Evolutionary conservation across 2,329 filamentous ascomycete species (phyloP).

Genomic region (Tricladium varicosporioides): DNA sequence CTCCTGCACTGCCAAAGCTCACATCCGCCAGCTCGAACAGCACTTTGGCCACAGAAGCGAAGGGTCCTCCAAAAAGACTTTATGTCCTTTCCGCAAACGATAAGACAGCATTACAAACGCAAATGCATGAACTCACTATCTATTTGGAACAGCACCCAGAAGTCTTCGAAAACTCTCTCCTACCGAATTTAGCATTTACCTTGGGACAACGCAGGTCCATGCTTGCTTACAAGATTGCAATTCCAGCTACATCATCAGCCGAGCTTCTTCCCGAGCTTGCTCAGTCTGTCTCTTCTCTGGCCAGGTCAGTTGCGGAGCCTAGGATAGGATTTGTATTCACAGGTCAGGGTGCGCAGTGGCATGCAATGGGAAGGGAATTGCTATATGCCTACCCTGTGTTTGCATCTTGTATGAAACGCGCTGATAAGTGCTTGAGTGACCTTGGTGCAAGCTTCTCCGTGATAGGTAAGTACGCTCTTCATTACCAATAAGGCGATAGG

Average conservation of each 20-base stretch:
- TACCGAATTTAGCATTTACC: conserved; percentile 29
- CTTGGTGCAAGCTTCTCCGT: conserved; percentile 35
- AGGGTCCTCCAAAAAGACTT: conserved; percentile 15
- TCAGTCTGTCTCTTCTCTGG: conserved; percentile 30
- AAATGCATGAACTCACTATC: conserved; percentile 18
- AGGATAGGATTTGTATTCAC: conserved; percentile 26
- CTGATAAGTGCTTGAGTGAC: conserved; percentile 34
- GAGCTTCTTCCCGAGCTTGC: conserved; percentile 40
- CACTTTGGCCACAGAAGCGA: conserved; percentile 17
- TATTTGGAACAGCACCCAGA: conserved; percentile 28
- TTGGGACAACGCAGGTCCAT: conserved; percentile 27
- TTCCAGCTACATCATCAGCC: conserved; percentile 17
- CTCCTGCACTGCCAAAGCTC: conserved; percentile 9
- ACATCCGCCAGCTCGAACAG: conserved; percentile 12
- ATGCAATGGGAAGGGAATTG: conserved; percentile 21
- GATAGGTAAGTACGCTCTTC: conserved; percentile 10
- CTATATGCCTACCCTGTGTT: conserved; percentile 37
- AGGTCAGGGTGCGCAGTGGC: conserved; percentile 28
- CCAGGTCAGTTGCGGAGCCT: conserved; percentile 15
- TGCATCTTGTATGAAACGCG: conserved; percentile 32
- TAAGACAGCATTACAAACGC: conserved; percentile 17
- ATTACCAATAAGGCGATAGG: background rate
- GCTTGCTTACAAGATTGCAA: conserved; percentile 25
- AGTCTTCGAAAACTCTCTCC: conserved; percentile 23
- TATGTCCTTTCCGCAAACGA: conserved; percentile 28